A percentile compares a stretch with the other conserved stretches of the same genome.
Conservation (phyloP, 352 stramenopile genomes). For the Aphanomyces stellatus region DNA sequence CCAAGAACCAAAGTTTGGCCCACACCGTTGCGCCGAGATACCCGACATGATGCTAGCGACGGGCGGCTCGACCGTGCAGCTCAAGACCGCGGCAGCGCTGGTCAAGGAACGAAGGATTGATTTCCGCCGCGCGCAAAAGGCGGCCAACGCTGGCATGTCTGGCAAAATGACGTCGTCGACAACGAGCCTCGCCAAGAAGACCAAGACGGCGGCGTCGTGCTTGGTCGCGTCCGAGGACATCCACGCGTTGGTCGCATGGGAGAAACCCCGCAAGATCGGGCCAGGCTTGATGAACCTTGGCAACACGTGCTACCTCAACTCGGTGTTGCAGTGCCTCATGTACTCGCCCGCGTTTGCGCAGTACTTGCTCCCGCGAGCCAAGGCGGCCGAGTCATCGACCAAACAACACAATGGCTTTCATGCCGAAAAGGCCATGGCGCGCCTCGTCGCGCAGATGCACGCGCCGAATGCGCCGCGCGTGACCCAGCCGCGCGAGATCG, state of each 20-base stretch:
- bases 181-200: background rate
- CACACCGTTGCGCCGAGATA: background rate
- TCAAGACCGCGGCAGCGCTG: slow-evolving; percentile 64
- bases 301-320: slow-evolving; percentile 95
- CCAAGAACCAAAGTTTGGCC: too few species aligned
- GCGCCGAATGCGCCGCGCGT: slow-evolving; percentile 26
- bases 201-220: slow-evolving; percentile 22
- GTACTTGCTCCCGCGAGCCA: slow-evolving; percentile 76
- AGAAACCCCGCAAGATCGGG: slow-evolving; percentile 64
- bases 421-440: slow-evolving; percentile 49
- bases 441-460: slow-evolving; percentile 59
- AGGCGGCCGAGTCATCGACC: slow-evolving; percentile 7
- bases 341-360: slow-evolving; percentile 77
- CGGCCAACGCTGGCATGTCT: slow-evolving; percentile 33
- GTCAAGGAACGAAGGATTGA: slow-evolving; percentile 79
- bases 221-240: slow-evolving; percentile 39
- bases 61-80: slow-evolving; percentile 18
- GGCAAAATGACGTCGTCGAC: slow-evolving; percentile 22
- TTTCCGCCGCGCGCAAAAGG: slow-evolving; percentile 60
- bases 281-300: slow-evolving; percentile 85
- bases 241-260: slow-evolving; percentile 48
- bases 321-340: slow-evolving; percentile 83
- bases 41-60: slow-evolving; percentile 15
- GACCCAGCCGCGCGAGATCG: slow-evolving; percentile 67
- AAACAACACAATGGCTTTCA: slow-evolving; percentile 37